A percentile compares a stretch with the other conserved stretches of the same genome.
Evolutionary conservation across 371 early-diverging fungal genomes (phyloP).

Genomic region (Mucor piriformis): DNA sequence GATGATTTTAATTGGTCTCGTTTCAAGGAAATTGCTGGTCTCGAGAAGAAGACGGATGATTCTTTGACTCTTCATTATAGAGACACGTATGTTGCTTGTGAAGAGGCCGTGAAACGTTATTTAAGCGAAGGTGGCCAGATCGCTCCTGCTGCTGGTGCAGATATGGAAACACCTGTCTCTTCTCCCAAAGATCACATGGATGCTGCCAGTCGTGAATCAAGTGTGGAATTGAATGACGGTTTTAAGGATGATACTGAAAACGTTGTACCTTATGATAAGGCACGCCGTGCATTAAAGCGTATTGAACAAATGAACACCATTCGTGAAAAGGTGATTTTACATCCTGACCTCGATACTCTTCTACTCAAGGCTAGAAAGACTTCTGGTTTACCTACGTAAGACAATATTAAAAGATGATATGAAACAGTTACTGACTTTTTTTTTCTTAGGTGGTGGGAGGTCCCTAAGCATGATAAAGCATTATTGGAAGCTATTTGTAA

Average conservation of each 20-base stretch:
- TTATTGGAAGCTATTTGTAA: conserved; percentile 71
- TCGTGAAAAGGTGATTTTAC: conserved; percentile 64
- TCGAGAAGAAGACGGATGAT: conserved; percentile 74
- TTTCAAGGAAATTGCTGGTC: conserved; percentile 72
- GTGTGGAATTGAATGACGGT: conserved; percentile 48
- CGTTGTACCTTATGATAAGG: conserved; percentile 67
- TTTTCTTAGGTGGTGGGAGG: conserved; percentile 71
- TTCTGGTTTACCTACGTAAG: conserved; percentile 53
- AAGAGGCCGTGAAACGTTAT: conserved; percentile 60
- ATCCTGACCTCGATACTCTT: conserved; percentile 53
- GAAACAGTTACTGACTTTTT: conserved; percentile 9
- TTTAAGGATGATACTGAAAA: conserved; percentile 41
- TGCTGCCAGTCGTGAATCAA: conserved; percentile 49
- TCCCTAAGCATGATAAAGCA: conserved; percentile 67
- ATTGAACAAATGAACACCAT: conserved; percentile 74
- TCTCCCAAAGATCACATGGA: conserved; percentile 21
- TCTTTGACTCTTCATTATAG: conserved; percentile 65
- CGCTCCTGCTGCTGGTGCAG: neutral
- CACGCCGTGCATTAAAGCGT: conserved; percentile 73
- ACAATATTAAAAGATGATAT: neutral
- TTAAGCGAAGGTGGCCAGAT: conserved; percentile 19
- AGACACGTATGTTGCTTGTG: conserved; percentile 60
- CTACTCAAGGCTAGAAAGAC: conserved; percentile 46
- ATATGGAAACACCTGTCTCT: conserved; percentile 17
- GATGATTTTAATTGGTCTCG: conserved; percentile 62